Base-by-base conservation (phyloP, 2,329 filamentous ascomycete genomes). In the Lasiodiplodia sp. region DNA sequence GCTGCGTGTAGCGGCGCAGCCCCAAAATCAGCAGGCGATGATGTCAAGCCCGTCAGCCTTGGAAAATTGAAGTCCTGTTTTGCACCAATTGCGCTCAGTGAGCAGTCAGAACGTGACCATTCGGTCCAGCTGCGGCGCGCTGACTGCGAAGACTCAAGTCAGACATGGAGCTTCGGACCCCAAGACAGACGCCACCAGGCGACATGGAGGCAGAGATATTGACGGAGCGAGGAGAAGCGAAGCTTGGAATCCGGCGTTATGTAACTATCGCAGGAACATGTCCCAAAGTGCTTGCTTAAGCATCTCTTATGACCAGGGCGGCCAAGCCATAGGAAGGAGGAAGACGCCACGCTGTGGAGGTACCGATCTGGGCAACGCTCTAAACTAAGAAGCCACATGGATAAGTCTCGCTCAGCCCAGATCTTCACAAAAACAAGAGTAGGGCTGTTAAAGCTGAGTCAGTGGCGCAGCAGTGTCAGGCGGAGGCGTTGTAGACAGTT, bases 11-110 rank as follows among this genome's bases (percentile, higher is more conserved):
- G 28, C 55, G 58, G 58, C 57, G 44, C 25, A 21, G 28, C 58
- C 21, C 28, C 28, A 52, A 44, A 38, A 52, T 40, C 60, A 52
- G n/a, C 44, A 16, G 7, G 31, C 28, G 40, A 23, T 37, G 16
- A 64, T 25, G 38, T 64, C 23, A 38, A 63, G 28, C 58, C 58
- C 16, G 23, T 62, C 57, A 52, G 40, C 58, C 16, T 21, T 47
- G 38, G 57, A 25, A 16, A 23, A 11, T 23, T 44, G 21, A 18
- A 16, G 16, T 21, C 37, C 31, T 38, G 44, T 40, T 38, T 34
- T 38, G 56, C 56, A 21, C 38, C 53, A 56, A 18, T 58, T 58
- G 34, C 34, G 44, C 11, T 37, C 14, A 7, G 14, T 7, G 25
- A 28, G 12, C 47, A 51, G 58, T 10, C 16, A n/a, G 40, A 49